Conservation (phyloP, 257 asterid species). For the Eustoma russellianum region DNA sequence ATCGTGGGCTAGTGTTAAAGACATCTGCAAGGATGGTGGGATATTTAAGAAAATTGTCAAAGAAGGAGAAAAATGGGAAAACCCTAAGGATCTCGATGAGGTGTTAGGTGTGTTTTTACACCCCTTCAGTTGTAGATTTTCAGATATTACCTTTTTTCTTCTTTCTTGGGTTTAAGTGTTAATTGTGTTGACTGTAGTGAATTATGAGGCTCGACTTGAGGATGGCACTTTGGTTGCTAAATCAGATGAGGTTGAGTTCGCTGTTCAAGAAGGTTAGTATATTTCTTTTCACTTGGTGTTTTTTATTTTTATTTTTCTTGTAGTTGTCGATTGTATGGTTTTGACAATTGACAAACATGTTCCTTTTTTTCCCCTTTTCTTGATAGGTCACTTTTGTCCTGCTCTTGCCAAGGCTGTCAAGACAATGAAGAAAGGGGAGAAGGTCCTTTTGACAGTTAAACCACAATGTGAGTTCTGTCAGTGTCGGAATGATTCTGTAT, state of each 20-base stretch:
- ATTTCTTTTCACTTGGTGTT: no score
- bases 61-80: constrained; percentile 49
- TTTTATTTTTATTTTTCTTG: no score
- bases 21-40: constrained; percentile 59
- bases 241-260: constrained; percentile 49
- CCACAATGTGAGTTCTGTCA: constrained; percentile 37
- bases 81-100: constrained; percentile 57
- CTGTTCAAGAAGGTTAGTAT: constrained; percentile 42
- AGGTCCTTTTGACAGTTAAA: constrained; percentile 41
- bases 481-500: no score
- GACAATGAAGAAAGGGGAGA: constrained; percentile 60
- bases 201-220: constrained; percentile 46
- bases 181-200: constrained; percentile 25
- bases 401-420: constrained; percentile 53
- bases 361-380: background rate
- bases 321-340: background rate
- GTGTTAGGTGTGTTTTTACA: constrained; percentile 27
- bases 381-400: constrained; percentile 46
- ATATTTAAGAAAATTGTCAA: constrained; percentile 41
- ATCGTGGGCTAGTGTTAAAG: constrained; percentile 57
- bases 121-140: no score
- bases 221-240: constrained; percentile 44
- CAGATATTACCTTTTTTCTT: no score
- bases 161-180: no score
- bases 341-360: background rate